Evolutionary conservation across 2,329 filamentous ascomycete genomes (phyloP).

Genomic region (Lanzia echinophila): DNA sequence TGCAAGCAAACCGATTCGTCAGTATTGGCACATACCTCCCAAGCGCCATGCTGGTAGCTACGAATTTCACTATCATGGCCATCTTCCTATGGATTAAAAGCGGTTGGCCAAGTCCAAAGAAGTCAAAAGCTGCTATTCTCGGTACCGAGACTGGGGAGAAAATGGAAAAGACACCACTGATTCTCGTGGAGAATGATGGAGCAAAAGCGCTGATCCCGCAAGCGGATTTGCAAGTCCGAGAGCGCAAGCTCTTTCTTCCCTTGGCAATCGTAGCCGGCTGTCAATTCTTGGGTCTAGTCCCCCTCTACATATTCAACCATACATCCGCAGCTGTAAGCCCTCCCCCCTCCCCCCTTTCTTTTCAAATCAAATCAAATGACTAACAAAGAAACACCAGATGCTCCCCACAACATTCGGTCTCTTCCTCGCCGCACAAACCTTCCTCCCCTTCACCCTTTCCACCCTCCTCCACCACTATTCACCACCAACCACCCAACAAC

Average conservation of each 20-base stretch:
- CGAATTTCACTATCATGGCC: conserved; percentile 92
- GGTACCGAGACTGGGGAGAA: conserved; percentile 19
- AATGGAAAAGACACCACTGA: conserved; percentile 28
- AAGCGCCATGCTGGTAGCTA: conserved; percentile 93
- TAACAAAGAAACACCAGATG: conserved; percentile 37
- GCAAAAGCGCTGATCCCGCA: conserved; percentile 22
- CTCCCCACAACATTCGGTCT: conserved; percentile 51
- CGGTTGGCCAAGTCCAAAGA: conserved; percentile 40
- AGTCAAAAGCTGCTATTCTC: conserved; percentile 4
- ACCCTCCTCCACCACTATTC: conserved; percentile 42
- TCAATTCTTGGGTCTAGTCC: conserved; percentile 72
- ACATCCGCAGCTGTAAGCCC: conserved; percentile 52
- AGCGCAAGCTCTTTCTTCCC: conserved; percentile 62
- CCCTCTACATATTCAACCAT: conserved; percentile 82
- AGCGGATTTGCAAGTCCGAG: conserved; percentile 20
- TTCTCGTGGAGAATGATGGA: conserved; percentile 16
- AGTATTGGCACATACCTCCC: conserved; percentile 97
- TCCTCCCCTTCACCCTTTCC: conserved; percentile 52
- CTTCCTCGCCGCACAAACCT: conserved; percentile 49
- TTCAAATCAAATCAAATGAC: background rate
- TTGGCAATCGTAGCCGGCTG: conserved; percentile 63
- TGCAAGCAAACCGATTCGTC: conserved; percentile 87
- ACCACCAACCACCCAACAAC: conserved; percentile 59
- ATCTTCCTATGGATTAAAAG: conserved; percentile 92
- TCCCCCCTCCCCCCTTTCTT: background rate